A percentile compares a stretch with the other conserved stretches of the same genome.
Evolutionary conservation across 2,329 filamentous ascomycete genomes (phyloP).

Genomic region (Aspergillus candidus): DNA sequence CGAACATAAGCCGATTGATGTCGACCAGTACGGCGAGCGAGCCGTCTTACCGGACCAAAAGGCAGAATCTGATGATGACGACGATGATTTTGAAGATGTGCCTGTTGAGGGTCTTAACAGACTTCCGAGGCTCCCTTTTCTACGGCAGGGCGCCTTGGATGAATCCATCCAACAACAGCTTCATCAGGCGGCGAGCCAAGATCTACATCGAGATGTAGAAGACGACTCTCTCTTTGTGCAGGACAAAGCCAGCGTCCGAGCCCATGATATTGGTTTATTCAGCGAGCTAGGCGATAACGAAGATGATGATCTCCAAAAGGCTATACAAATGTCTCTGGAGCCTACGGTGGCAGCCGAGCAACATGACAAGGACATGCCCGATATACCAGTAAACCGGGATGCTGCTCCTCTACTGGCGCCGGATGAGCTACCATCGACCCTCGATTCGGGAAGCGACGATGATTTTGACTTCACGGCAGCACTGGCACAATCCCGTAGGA

Average conservation of each 20-base stretch:
- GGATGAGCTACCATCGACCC: slow-evolving; percentile 26
- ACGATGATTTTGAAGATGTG: slow-evolving; percentile 83
- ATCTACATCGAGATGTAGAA: slow-evolving; percentile 23
- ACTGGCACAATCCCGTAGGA: slow-evolving; percentile 63
- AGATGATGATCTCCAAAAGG: slow-evolving; percentile 70
- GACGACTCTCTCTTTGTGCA: slow-evolving; percentile 54
- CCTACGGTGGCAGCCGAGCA: slow-evolving; percentile 26
- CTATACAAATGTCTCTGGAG: slow-evolving; percentile 79
- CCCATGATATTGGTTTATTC: slow-evolving; percentile 49
- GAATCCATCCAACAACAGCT: slow-evolving; percentile 27
- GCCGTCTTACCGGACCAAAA: slow-evolving; percentile 50
- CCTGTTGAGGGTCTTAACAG: slow-evolving; percentile 86
- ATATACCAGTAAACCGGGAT: slow-evolving; percentile 38
- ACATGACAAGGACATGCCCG: slow-evolving; percentile 33
- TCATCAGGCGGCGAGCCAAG: slow-evolving; percentile 32
- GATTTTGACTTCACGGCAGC: slow-evolving; percentile 75
- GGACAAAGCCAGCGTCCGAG: slow-evolving; percentile 23
- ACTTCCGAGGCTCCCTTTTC: slow-evolving; percentile 57
- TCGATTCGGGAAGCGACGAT: slow-evolving; percentile 55
- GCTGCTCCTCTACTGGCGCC: slow-evolving; percentile 36
- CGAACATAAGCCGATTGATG: slow-evolving; percentile 82
- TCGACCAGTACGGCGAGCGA: slow-evolving; percentile 59
- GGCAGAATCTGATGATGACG: slow-evolving; percentile 61
- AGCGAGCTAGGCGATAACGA: slow-evolving; percentile 45
- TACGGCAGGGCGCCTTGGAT: slow-evolving; percentile 33